Conservation (phyloP, 1,284 basidiomycete species). For the Melampsora medusae region DNA sequence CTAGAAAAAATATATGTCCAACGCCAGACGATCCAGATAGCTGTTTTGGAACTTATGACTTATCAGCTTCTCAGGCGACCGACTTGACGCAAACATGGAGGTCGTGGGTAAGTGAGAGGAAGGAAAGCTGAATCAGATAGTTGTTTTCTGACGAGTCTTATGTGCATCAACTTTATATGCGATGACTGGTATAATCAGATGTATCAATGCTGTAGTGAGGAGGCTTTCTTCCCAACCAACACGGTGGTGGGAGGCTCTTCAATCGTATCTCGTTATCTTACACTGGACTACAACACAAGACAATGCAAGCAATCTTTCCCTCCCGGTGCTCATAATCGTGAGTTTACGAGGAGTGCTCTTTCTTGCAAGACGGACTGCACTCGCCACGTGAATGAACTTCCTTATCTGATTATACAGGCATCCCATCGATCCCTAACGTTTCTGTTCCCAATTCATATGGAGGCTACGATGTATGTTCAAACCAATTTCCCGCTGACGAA, state of each 20-base stretch:
- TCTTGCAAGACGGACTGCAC: not conserved
- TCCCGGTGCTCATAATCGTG: constrained; percentile 2
- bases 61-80: not conserved
- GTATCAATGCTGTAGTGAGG: not conserved
- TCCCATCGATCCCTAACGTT: not conserved
- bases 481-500: too few species aligned
- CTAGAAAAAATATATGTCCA: not conserved
- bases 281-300: not conserved
- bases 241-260: not conserved
- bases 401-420: not conserved
- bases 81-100: not conserved
- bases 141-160: too few species aligned
- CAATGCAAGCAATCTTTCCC: constrained; percentile 5
- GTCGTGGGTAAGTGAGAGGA: not conserved
- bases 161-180: too few species aligned
- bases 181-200: not conserved
- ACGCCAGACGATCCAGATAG: not conserved
- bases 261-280: not conserved
- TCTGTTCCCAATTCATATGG: not conserved
- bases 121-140: not conserved
- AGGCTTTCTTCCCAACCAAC: not conserved
- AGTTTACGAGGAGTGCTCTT: not conserved
- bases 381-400: not conserved
- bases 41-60: constrained; percentile 5
- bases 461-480: not conserved